Conservation (phyloP, 768 basidiomycete genomes). For the Tricholoma sp. region DNA sequence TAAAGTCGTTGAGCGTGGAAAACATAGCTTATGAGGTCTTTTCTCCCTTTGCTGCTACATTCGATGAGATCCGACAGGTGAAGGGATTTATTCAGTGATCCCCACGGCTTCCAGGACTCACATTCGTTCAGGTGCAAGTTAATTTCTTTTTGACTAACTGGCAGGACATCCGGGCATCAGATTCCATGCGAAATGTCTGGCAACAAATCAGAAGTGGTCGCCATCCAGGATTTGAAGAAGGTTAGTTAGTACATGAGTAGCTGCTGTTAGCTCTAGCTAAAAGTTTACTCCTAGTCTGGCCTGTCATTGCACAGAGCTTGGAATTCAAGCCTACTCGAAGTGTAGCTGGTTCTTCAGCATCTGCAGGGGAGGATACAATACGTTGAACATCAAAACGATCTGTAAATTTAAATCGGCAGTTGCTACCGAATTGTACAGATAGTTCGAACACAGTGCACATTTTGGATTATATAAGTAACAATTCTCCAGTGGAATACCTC, state of each 20-base stretch:
- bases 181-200: conserved; percentile 80
- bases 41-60: conserved; percentile 77
- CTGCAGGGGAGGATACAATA: conserved; percentile 7
- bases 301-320: conserved; percentile 55
- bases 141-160: conserved; percentile 79
- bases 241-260: conserved; percentile 25
- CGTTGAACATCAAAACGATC: not conserved
- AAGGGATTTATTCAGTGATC: conserved; percentile 5
- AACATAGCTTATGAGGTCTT: conserved; percentile 88
- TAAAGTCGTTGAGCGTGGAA: conserved; percentile 66
- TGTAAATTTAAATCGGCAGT: not conserved
- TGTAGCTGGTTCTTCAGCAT: conserved; percentile 11
- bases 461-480: not conserved
- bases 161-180: conserved; percentile 78
- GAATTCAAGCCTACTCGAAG: conserved; percentile 48
- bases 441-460: too few species aligned
- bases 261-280: not conserved
- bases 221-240: conserved; percentile 87
- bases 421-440: not conserved
- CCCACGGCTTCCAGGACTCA: conserved; percentile 30
- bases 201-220: conserved; percentile 78
- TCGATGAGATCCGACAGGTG: conserved; percentile 76
- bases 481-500: conserved; percentile 27
- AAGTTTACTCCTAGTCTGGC: conserved; percentile 51
- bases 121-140: conserved; percentile 59